These are phyloP conservation scores for Hericium coralloides DNA, from an alignment of 768 basidiomycete genomes.

Conservation along the genomic window DNA sequence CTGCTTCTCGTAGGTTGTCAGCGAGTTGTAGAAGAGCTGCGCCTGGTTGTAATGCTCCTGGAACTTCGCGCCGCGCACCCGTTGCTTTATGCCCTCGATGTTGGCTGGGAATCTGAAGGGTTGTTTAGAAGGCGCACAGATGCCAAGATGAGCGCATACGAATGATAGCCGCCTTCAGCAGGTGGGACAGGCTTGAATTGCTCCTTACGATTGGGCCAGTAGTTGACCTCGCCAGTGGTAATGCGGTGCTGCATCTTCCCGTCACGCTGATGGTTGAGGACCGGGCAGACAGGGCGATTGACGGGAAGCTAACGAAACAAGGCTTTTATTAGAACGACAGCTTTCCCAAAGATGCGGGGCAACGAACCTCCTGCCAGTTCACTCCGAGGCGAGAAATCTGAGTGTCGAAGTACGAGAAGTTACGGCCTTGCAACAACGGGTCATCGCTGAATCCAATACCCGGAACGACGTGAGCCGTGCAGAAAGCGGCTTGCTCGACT, in stretches of 20 bases:
- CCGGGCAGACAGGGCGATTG: constrained; percentile 71
- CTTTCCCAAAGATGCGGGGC: neutral
- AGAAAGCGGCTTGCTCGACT: constrained; percentile 85
- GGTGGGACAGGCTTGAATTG: constrained; percentile 37
- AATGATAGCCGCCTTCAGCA: constrained; percentile 49
- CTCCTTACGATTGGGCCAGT: constrained; percentile 72
- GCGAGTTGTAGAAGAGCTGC: constrained; percentile 79
- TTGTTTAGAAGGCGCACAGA: neutral
- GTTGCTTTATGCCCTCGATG: constrained; percentile 44
- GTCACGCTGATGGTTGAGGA: constrained; percentile 61
- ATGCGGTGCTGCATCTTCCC: constrained; percentile 51
- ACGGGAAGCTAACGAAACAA: constrained; percentile 54
- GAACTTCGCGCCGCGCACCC: constrained; percentile 62
- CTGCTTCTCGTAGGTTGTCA: constrained; percentile 54
- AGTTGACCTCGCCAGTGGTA: constrained; percentile 53
- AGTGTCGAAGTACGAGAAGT: constrained; percentile 84
- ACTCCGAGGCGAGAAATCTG: constrained; percentile 72
- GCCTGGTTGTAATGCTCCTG: constrained; percentile 72
- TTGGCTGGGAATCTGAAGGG: constrained; percentile 35
- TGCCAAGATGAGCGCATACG: constrained; percentile 13
- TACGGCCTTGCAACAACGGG: constrained; percentile 71
- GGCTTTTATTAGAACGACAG: neutral
- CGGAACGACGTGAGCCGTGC: constrained; percentile 55
- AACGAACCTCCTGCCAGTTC: constrained; percentile 60
- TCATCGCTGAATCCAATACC: constrained; percentile 59